A percentile compares a stretch with the other conserved stretches of the same genome.
These are phyloP conservation scores for Globisporangium recalcitrans DNA, from an alignment of 352 stramenopile species.

Conservation along the genomic window DNA sequence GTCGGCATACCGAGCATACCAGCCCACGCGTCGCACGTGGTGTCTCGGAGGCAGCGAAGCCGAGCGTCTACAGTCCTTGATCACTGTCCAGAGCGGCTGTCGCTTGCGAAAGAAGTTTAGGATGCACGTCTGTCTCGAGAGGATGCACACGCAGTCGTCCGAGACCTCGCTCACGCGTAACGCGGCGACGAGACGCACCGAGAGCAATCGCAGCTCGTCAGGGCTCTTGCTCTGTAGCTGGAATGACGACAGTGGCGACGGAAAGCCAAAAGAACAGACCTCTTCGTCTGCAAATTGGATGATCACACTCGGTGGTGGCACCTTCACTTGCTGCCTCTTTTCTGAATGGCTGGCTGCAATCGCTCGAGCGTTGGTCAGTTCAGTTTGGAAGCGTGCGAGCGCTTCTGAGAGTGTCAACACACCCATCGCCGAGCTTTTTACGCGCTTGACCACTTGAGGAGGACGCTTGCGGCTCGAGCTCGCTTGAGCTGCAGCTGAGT, in stretches of 20 bases:
- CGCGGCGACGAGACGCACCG: conserved; percentile 23
- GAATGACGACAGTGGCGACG: neutral
- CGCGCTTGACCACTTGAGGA: conserved; percentile 2
- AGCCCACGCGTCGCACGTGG: conserved; percentile 20
- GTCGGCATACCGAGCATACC: conserved; percentile 25
- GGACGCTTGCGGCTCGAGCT: conserved; percentile 1
- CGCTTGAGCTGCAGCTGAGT: neutral
- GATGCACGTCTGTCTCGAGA: conserved; percentile 22
- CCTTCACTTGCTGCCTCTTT: neutral
- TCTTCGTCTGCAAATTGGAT: conserved; percentile 18
- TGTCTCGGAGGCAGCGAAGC: conserved; percentile 15
- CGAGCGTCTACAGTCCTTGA: conserved; percentile 32
- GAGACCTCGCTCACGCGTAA: conserved; percentile 25
- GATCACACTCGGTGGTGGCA: conserved; percentile 6
- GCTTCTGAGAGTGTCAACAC: conserved; percentile 19
- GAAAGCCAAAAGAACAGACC: neutral
- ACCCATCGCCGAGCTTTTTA: conserved; percentile 6
- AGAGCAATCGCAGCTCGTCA: conserved; percentile 18
- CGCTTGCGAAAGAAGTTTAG: conserved; percentile 24
- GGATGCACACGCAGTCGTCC: conserved; percentile 22
- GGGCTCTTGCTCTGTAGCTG: conserved; percentile 6
- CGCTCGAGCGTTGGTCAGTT: neutral
- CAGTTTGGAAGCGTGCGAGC: conserved; percentile 7
- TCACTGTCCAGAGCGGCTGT: conserved; percentile 28
- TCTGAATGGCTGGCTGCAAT: neutral